Evolutionary conservation across 1,284 basidiomycete genomes (phyloP), one percentile per base, ranked within the genome.

Genomic region (Trichosporon ovoides): DNA sequence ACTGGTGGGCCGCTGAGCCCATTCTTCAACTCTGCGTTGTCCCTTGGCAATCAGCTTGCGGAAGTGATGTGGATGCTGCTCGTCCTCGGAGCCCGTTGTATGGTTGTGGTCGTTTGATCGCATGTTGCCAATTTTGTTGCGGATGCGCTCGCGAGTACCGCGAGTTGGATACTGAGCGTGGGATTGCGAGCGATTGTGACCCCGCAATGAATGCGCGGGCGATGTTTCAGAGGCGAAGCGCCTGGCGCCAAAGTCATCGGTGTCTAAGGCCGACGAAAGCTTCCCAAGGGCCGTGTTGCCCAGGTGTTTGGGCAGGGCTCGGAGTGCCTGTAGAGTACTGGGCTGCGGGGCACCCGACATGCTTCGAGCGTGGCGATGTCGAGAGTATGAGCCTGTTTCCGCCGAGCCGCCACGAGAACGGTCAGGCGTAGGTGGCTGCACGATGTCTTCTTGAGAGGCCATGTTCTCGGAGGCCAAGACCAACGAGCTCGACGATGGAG

Each of bases 11-110:
- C 43, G 43, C 20, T 46, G 43, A 16, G 43, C 14, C 43, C 43
- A 48, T 14, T 48, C 43, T 24, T 48, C 43, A 6, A 48, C 43
- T n/a, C 43, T 13, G 7, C 43, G 43, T 16, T 16, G 24, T 20
- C 55, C 35, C 16, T 36, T 24, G 34, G 38, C 40, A 43, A 60
- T 43, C 6, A 54, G 38, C 2, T 43, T 49, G 37, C 60, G 56
- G 40, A 61, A 24, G 19, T 51, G 36, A 24, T 55, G 49, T 11
- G 43, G 36, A 24, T 55, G 49, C 14, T 40, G 55, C 18, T 62
- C 60, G 14, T 62, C 60, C 18, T 59, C 57, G 2, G 60, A 59
- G 4, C 33, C 52, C 3, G 43, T 55, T 3, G 52, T 50, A 18
- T 50, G 22, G 12, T 53, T 18, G 48, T 58, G 16, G 7, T 31